Evolutionary conservation across 495 filamentous ascomycete genomes (phyloP).

Genomic region (Penicillium samsonianum): DNA sequence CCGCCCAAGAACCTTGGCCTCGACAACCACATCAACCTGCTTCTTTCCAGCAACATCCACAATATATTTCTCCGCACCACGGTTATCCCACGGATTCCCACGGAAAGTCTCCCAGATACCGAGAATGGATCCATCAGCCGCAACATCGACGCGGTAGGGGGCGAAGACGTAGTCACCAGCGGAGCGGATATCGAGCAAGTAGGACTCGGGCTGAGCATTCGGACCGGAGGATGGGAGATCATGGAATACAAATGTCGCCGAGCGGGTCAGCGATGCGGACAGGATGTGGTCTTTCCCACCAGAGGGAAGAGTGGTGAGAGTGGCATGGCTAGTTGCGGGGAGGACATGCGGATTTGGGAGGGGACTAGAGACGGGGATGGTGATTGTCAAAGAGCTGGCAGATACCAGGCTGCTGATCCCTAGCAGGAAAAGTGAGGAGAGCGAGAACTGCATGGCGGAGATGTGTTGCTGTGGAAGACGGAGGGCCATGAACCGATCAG

Average conservation of each 20-base stretch:
- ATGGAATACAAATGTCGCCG: constrained; percentile 71
- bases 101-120: constrained; percentile 83
- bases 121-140: constrained; percentile 42
- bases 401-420: constrained; percentile 7
- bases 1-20: constrained; percentile 58
- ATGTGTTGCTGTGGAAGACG: not conserved
- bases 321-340: constrained; percentile 57
- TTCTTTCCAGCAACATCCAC: constrained; percentile 22
- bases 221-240: constrained; percentile 40
- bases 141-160: constrained; percentile 74
- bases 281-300: constrained; percentile 52
- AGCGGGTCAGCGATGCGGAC: constrained; percentile 60
- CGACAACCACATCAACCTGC: constrained; percentile 47
- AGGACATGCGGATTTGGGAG: constrained; percentile 45
- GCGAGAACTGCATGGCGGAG: constrained; percentile 10
- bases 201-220: constrained; percentile 53
- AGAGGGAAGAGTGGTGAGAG: constrained; percentile 70
- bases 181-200: constrained; percentile 78
- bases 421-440: constrained; percentile 6
- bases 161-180: constrained; percentile 66
- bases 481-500: not conserved
- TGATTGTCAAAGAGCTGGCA: constrained; percentile 35
- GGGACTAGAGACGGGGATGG: constrained; percentile 50
- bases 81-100: constrained; percentile 86
- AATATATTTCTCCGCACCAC: constrained; percentile 59